phyloP scores from a whole-genome alignment of 164 flowering plant genomes.

The Chloranthus sessilifolius region DNA sequence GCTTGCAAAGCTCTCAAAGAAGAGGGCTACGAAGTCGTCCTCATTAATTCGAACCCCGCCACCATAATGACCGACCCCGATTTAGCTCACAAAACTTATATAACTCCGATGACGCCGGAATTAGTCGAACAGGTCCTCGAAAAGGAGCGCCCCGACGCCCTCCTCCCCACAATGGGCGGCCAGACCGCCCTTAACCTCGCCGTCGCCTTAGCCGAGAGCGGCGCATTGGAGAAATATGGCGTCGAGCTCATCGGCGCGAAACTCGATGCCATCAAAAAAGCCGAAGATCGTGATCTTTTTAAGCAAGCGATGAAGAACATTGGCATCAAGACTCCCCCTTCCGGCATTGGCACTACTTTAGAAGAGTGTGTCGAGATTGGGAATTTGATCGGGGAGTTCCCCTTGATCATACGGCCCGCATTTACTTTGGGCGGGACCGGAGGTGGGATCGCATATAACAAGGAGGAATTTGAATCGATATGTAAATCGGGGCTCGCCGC shows the following conservation, averaged over 20 bases:
- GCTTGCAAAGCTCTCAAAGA: constrained; percentile 90
- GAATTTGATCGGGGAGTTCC: constrained; percentile 67
- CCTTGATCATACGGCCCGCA: constrained; percentile 86
- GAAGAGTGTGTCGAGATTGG: constrained; percentile 84
- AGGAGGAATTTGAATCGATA: constrained; percentile 84
- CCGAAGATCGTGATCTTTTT: constrained; percentile 90
- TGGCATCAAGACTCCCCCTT: constrained; percentile 87
- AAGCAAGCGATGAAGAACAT: constrained; percentile 90
- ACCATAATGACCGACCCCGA: constrained; percentile 99
- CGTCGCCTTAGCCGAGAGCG: constrained; percentile 83
- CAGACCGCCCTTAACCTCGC: constrained; percentile 95
- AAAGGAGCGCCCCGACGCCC: constrained; percentile 92
- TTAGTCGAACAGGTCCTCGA: constrained; percentile 79
- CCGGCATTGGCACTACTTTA: constrained; percentile 77
- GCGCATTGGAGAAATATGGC: constrained; percentile 61
- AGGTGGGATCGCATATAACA: constrained; percentile 94
- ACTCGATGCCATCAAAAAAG: constrained; percentile 89
- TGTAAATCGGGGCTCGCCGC: constrained; percentile 95
- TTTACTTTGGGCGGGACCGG: constrained; percentile 91
- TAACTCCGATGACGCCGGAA: constrained; percentile 88
- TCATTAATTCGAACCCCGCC: constrained; percentile 96
- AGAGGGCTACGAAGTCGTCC: constrained; percentile 85
- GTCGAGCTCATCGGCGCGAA: constrained; percentile 96
- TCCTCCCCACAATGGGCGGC: constrained; percentile 99
- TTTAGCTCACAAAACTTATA: constrained; percentile 77